These are phyloP conservation scores for Metschnikowia reukaufii DNA, from an alignment of 805 yeast species.

Conservation along the genomic window DNA sequence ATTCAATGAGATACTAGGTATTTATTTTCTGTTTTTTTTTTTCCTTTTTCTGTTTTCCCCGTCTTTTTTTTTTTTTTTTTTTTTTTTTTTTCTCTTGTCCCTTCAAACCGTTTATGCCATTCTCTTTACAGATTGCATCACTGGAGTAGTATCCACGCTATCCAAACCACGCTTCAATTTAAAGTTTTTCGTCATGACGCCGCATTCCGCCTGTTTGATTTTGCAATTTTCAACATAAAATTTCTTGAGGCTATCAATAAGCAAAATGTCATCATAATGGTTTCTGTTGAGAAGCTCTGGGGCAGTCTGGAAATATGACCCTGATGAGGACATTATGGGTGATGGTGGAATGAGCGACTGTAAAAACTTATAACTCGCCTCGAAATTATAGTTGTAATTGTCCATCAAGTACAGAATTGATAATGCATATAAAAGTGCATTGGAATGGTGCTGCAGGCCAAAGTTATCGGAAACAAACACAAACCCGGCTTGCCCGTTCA, in stretches of 20 bases:
- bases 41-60: not conserved
- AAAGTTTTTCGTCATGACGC: slow-evolving; percentile 28
- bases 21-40: not conserved
- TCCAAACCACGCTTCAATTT: slow-evolving; percentile 28
- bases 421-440: slow-evolving; percentile 25
- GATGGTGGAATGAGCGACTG: slow-evolving; percentile 17
- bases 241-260: slow-evolving; percentile 41
- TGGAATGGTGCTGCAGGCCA: slow-evolving; percentile 28
- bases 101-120: slow-evolving; percentile 4
- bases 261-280: slow-evolving; percentile 40
- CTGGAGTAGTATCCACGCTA: slow-evolving; percentile 5
- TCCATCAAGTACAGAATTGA: slow-evolving; percentile 42
- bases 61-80: not conserved
- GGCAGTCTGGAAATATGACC: not conserved
- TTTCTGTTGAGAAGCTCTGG: slow-evolving; percentile 24
- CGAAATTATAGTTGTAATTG: slow-evolving; percentile 35
- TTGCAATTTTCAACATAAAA: slow-evolving; percentile 34
- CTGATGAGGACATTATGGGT: not conserved
- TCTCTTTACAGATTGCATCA: slow-evolving; percentile 7
- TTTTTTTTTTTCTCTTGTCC: not conserved
- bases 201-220: slow-evolving; percentile 29
- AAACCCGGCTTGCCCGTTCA: slow-evolving; percentile 32
- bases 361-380: slow-evolving; percentile 29
- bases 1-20: too few species aligned
- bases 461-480: slow-evolving; percentile 33